phyloP scores from a whole-genome alignment of 108 stramenopile species.

The Cyclotella choctawhatcheeana region DNA sequence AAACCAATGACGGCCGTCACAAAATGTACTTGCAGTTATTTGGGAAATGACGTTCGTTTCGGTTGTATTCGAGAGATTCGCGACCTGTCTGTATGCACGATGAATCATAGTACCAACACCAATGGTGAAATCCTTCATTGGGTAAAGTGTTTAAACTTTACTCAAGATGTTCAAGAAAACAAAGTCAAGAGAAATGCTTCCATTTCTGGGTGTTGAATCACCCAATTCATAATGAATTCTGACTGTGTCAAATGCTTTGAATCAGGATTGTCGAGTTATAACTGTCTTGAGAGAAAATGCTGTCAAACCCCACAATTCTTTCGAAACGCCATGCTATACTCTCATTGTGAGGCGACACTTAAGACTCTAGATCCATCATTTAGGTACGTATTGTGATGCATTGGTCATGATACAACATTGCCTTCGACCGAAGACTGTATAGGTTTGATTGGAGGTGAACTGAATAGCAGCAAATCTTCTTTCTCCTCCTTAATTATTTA shows the following conservation, averaged over 20 bases:
- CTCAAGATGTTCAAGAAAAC: slow-evolving; percentile 3
- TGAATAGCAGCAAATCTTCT: slow-evolving; percentile 32
- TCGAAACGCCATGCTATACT: slow-evolving; percentile 74
- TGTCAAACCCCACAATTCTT: slow-evolving; percentile 61
- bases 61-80: slow-evolving; percentile 54
- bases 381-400: slow-evolving; percentile 71
- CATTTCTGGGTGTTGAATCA: slow-evolving; percentile 34
- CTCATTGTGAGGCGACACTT: slow-evolving; percentile 74
- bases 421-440: slow-evolving; percentile 41
- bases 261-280: slow-evolving; percentile 12
- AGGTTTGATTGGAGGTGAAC: slow-evolving; percentile 31
- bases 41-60: slow-evolving; percentile 36
- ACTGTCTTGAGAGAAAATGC: slow-evolving; percentile 32
- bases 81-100: slow-evolving; percentile 33
- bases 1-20: slow-evolving; percentile 48
- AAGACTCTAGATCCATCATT: slow-evolving; percentile 70
- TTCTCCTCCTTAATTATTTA: slow-evolving; percentile 52
- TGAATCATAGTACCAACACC: slow-evolving; percentile 4
- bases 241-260: too few species aligned
- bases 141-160: slow-evolving; percentile 46
- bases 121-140: slow-evolving; percentile 48
- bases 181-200: slow-evolving; percentile 30
- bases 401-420: slow-evolving; percentile 34
- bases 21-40: slow-evolving; percentile 20
- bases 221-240: too few species aligned